A percentile compares a stretch with the other conserved stretches of the same genome.
These are phyloP conservation scores for Nemania sp. DNA, from an alignment of 2,329 filamentous ascomycete genomes.

Conservation along the genomic window DNA sequence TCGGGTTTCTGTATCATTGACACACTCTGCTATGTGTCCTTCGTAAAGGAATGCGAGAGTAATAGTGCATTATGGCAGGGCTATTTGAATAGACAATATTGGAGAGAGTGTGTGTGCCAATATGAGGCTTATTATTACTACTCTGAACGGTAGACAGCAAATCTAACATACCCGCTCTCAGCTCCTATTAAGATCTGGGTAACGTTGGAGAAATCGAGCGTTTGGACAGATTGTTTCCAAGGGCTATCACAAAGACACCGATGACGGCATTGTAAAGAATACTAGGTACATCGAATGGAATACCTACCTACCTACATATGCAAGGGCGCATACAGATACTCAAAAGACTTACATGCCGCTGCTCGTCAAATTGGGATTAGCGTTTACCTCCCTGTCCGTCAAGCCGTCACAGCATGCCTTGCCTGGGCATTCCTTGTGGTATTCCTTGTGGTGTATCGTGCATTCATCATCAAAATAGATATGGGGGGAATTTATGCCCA, in stretches of 20 bases:
- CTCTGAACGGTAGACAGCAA: neutral
- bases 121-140: neutral
- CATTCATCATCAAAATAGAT: slow-evolving; percentile 36
- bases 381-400: slow-evolving; percentile 26
- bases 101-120: neutral
- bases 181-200: slow-evolving; percentile 3
- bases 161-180: neutral
- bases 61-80: neutral
- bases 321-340: slow-evolving; percentile 27
- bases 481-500: slow-evolving; percentile 36
- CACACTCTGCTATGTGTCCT: slow-evolving; percentile 2
- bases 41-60: slow-evolving; percentile 4
- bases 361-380: slow-evolving; percentile 17
- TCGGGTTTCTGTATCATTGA: slow-evolving; percentile 10
- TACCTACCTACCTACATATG: too few relatives aligned
- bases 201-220: neutral
- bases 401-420: slow-evolving; percentile 32
- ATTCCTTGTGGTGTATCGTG: neutral
- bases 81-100: neutral
- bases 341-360: slow-evolving; percentile 25
- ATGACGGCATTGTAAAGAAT: slow-evolving; percentile 34
- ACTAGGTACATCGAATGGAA: slow-evolving; percentile 9
- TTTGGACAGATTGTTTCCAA: slow-evolving; percentile 6
- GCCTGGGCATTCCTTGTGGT: slow-evolving; percentile 34
- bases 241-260: slow-evolving; percentile 9